Conservation (phyloP, 352 stramenopile genomes). For the Phytopythium vexans region DNA sequence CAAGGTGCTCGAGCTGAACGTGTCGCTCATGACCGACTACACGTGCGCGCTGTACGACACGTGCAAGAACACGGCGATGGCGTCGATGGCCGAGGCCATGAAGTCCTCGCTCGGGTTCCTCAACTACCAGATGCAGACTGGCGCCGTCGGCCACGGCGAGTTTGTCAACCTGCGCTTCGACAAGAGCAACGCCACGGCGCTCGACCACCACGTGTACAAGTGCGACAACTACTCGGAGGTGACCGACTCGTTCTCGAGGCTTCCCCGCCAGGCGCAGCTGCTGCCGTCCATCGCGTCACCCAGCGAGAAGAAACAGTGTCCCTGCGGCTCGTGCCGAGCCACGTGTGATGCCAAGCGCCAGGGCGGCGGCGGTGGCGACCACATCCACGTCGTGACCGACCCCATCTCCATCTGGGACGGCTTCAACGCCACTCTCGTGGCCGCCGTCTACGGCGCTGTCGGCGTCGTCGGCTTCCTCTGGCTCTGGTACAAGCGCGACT, state of each 20-base stretch:
- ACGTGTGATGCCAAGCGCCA: slow-evolving; percentile 56
- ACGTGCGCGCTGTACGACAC: slow-evolving; percentile 82
- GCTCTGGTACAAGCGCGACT: slow-evolving; percentile 36
- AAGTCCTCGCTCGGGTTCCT: slow-evolving; percentile 86
- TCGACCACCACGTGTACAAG: slow-evolving; percentile 55
- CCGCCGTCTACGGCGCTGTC: slow-evolving; percentile 50
- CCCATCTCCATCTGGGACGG: slow-evolving; percentile 68
- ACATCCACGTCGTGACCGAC: slow-evolving; percentile 54
- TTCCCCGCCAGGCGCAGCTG: slow-evolving; percentile 64
- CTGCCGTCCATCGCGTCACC: slow-evolving; percentile 63
- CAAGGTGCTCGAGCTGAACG: slow-evolving; percentile 78
- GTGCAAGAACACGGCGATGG: slow-evolving; percentile 84
- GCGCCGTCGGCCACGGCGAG: slow-evolving; percentile 84
- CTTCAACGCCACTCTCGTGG: slow-evolving; percentile 60
- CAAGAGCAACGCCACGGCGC: slow-evolving; percentile 12
- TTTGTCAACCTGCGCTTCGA: slow-evolving; percentile 79
- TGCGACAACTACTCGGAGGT: slow-evolving; percentile 83
- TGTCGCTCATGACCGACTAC: slow-evolving; percentile 65
- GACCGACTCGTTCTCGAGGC: slow-evolving; percentile 12
- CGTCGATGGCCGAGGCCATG: slow-evolving; percentile 63
- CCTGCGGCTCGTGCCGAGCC: slow-evolving; percentile 61
- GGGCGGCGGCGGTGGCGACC: slow-evolving; percentile 20
- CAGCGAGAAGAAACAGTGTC: slow-evolving; percentile 60
- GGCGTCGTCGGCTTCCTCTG: slow-evolving; percentile 32
- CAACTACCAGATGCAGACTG: slow-evolving; percentile 88